phyloP scores from a whole-genome alignment of 2,329 filamentous ascomycete species.

The Nannizzia gypsea region DNA sequence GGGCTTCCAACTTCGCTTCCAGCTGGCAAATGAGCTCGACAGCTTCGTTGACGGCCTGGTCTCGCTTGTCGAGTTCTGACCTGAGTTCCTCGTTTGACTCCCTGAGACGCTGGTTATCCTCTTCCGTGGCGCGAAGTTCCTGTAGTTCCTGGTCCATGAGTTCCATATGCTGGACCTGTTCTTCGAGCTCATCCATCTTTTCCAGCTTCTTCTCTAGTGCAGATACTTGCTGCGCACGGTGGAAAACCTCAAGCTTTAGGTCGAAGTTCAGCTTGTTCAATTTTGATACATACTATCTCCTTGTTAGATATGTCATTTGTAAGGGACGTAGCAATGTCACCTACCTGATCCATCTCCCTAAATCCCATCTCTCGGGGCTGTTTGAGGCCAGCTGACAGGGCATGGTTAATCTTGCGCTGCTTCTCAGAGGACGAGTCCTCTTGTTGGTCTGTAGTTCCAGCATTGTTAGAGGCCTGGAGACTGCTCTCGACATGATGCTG shows the following conservation, averaged over 20 bases:
- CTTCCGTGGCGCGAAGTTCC: conserved; percentile 27
- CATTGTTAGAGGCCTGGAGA: conserved; percentile 18
- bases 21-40: conserved; percentile 34
- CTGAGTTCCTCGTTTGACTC: conserved; percentile 29
- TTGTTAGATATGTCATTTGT: not conserved
- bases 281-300: conserved; percentile 31
- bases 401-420: conserved; percentile 22
- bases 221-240: conserved; percentile 28
- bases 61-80: conserved; percentile 29
- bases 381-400: conserved; percentile 22
- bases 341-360: conserved; percentile 33
- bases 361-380: conserved; percentile 32
- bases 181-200: conserved; percentile 28
- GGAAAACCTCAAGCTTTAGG: conserved; percentile 33
- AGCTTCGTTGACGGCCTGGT: conserved; percentile 33
- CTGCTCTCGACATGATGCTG: conserved; percentile 13
- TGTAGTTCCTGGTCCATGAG: conserved; percentile 26
- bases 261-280: conserved; percentile 35
- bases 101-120: conserved; percentile 26
- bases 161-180: conserved; percentile 23
- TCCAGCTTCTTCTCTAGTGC: conserved; percentile 28
- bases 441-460: conserved; percentile 15
- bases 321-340: conserved; percentile 7
- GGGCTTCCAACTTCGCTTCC: conserved; percentile 28
- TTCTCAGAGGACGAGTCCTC: conserved; percentile 28